Percentiles rank a stretch among this genome's conserved stretches.
phyloP scores from a whole-genome alignment of 805 yeast species.

The Dipodascus geniculatus region DNA sequence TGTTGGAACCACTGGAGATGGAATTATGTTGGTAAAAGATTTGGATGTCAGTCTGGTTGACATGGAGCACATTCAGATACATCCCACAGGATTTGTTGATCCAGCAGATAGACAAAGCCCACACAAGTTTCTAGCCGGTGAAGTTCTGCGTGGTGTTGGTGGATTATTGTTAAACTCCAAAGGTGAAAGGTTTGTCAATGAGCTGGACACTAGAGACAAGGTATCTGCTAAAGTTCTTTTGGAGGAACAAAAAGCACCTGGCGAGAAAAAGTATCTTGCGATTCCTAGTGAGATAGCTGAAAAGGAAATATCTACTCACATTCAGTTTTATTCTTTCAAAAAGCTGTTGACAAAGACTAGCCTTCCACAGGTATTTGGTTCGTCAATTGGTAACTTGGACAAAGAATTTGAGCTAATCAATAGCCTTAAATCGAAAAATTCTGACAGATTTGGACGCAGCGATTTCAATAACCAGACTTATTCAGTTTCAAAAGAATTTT shows the following conservation, averaged over 20 bases:
- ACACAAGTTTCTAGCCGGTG: conserved; percentile 51
- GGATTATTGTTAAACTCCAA: conserved; percentile 42
- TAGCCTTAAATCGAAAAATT: not conserved
- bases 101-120: conserved; percentile 38
- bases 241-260: not conserved
- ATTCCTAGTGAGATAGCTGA: not conserved
- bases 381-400: not conserved
- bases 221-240: conserved; percentile 44
- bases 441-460: not conserved
- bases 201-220: conserved; percentile 47
- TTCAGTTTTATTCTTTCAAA: not conserved
- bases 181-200: conserved; percentile 50
- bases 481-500: conserved; percentile 1
- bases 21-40: conserved; percentile 34
- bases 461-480: not conserved
- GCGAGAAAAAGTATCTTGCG: not conserved
- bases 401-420: not conserved
- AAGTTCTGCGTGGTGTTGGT: conserved; percentile 56
- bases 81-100: conserved; percentile 54
- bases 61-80: conserved; percentile 55
- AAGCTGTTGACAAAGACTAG: not conserved
- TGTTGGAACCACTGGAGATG: conserved; percentile 52
- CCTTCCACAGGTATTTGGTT: not conserved
- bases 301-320: not conserved
- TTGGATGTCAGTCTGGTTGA: conserved; percentile 47